These are phyloP conservation scores for Candida vaughaniae DNA, from an alignment of 805 yeast genomes.

Conservation along the genomic window DNA sequence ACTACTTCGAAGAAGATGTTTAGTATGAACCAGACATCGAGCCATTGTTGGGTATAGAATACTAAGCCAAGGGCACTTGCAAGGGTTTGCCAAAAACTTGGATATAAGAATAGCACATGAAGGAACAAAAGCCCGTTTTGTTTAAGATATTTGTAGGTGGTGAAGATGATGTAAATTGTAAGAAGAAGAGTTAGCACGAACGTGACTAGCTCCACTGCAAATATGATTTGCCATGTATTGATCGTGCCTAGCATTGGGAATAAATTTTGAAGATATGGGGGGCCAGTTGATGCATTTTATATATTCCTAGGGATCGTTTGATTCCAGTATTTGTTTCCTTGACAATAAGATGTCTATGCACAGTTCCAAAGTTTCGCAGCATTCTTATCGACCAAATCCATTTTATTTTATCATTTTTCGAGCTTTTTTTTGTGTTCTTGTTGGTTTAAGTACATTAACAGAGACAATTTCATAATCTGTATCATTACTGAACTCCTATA, in stretches of 20 bases:
- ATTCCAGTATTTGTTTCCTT: too few relatives aligned
- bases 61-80: slow-evolving; percentile 8
- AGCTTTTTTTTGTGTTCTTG: too few relatives aligned
- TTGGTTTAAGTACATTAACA: too few relatives aligned
- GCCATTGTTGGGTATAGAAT: slow-evolving; percentile 5
- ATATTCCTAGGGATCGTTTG: too few relatives aligned
- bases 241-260: neutral
- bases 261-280: too few relatives aligned
- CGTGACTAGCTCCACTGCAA: slow-evolving; percentile 8
- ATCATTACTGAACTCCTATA: too few relatives aligned
- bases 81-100: slow-evolving; percentile 10
- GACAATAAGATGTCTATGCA: too few relatives aligned
- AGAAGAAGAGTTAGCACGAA: slow-evolving; percentile 3
- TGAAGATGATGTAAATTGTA: slow-evolving; percentile 5
- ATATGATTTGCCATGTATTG: slow-evolving; percentile 7
- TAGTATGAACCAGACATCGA: slow-evolving; percentile 9
- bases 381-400: too few relatives aligned
- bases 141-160: slow-evolving; percentile 1
- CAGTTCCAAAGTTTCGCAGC: too few relatives aligned
- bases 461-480: too few relatives aligned
- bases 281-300: too few relatives aligned
- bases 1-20: slow-evolving; percentile 12
- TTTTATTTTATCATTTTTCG: too few relatives aligned
- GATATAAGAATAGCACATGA: slow-evolving; percentile 6
- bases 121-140: slow-evolving; percentile 1